phyloP scores from a whole-genome alignment of 1,284 basidiomycete genomes.

The Tylopilus sp. region DNA sequence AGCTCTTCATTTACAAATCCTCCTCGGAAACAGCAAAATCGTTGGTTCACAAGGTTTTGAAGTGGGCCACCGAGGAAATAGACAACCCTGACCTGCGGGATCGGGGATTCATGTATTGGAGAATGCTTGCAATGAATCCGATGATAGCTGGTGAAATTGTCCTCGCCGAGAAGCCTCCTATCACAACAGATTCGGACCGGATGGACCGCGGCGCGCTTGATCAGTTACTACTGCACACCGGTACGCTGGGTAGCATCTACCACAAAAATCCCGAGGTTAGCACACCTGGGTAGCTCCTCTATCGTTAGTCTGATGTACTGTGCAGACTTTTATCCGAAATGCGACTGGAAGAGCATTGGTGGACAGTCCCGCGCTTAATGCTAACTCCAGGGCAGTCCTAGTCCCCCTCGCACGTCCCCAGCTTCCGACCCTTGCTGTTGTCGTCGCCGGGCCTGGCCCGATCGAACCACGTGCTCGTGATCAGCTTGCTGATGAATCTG shows the following conservation, averaged over 20 bases:
- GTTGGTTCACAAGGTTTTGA: conserved; percentile 92
- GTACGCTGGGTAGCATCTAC: conserved; percentile 82
- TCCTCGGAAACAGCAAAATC: conserved; percentile 83
- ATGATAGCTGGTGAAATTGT: conserved; percentile 88
- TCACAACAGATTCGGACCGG: conserved; percentile 96
- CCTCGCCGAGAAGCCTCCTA: conserved; percentile 91
- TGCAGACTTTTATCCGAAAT: conserved; percentile 80
- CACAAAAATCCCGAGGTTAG: conserved; percentile 85
- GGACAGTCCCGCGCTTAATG: conserved; percentile 78
- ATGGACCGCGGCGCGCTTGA: conserved; percentile 96
- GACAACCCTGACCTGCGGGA: conserved; percentile 98
- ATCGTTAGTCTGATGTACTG: conserved; percentile 13
- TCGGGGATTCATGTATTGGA: conserved; percentile 99
- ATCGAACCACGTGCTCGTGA: conserved; percentile 43
- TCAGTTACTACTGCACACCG: conserved; percentile 80
- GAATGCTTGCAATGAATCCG: conserved; percentile 92
- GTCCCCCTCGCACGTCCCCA: conserved; percentile 56
- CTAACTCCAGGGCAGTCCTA: conserved; percentile 69
- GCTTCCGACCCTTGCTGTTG: conserved; percentile 49
- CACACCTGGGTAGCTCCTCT: conserved; percentile 1
- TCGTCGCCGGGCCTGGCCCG: conserved; percentile 67
- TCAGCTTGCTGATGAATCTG: conserved; percentile 24
- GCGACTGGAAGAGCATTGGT: conserved; percentile 69
- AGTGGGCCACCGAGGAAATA: conserved; percentile 96
- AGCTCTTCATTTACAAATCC: conserved; percentile 93